These are phyloP conservation scores for Paraphaeosphaeria minitans DNA, from an alignment of 2,329 filamentous ascomycete species.

Conservation along the genomic window DNA sequence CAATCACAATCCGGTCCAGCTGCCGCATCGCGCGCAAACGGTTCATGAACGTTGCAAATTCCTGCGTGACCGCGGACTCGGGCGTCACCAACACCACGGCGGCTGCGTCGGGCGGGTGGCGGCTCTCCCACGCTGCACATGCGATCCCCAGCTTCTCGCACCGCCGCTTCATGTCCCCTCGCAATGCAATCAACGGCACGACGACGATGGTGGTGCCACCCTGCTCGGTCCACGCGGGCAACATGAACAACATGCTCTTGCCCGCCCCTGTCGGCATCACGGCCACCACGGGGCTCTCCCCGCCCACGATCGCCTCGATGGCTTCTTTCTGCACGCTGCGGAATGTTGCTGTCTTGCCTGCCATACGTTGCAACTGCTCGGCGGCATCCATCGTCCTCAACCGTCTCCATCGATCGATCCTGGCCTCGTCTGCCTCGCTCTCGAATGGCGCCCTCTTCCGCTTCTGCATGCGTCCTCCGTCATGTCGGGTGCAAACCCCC, in stretches of 20 bases:
- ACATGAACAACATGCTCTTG: not conserved
- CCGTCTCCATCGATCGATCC: constrained; percentile 1
- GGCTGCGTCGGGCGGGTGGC: not conserved
- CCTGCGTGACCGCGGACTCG: not conserved
- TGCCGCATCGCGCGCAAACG: constrained; percentile 8
- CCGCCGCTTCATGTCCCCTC: not conserved
- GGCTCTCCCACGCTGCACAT: not conserved
- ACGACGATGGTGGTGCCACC: not conserved
- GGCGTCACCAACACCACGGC: not conserved
- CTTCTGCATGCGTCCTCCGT: constrained; percentile 17
- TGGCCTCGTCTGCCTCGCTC: too few relatives aligned
- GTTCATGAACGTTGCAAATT: constrained; percentile 1
- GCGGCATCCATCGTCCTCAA: not conserved
- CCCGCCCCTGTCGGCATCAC: constrained; percentile 22
- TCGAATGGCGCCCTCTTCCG: constrained; percentile 1
- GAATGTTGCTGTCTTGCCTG: constrained; percentile 20
- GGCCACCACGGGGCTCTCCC: constrained; percentile 12
- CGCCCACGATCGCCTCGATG: constrained; percentile 24
- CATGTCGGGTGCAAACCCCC: not conserved
- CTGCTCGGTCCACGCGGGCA: too few relatives aligned
- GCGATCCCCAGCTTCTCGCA: not conserved
- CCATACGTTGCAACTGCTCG: constrained; percentile 18
- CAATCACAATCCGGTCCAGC: not conserved
- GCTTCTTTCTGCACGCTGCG: constrained; percentile 24
- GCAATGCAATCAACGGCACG: not conserved